Evolutionary conservation across 2,329 filamentous ascomycete species (phyloP).

Genomic region (Capronia americana): DNA sequence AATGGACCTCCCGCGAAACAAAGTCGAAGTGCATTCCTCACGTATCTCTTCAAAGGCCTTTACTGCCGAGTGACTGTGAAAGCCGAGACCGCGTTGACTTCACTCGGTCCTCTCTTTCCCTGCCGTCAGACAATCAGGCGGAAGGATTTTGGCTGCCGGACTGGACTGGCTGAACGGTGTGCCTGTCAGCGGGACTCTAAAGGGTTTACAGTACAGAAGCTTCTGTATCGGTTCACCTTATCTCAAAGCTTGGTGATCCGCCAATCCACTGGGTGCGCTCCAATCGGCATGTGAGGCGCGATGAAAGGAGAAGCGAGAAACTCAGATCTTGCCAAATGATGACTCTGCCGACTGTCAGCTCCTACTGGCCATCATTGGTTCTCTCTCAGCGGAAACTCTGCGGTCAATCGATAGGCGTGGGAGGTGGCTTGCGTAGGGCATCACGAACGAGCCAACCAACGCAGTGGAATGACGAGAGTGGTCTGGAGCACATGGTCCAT

Average conservation of each 20-base stretch:
- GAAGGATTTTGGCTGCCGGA: neutral
- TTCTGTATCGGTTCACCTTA: slow-evolving; percentile 12
- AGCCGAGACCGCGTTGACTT: no score
- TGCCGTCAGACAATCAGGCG: no score
- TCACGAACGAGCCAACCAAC: neutral
- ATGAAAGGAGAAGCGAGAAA: neutral
- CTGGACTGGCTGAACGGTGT: neutral
- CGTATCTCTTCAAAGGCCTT: neutral
- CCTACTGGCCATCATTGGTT: neutral
- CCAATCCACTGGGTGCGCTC: slow-evolving; percentile 1
- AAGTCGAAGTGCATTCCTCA: neutral
- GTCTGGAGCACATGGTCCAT: neutral
- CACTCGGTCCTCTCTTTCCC: no score
- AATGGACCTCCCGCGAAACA: neutral
- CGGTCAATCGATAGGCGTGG: neutral
- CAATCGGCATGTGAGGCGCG: slow-evolving; percentile 2
- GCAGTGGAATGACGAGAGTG: slow-evolving; percentile 5
- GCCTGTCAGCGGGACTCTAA: neutral
- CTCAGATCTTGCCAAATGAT: slow-evolving; percentile 1
- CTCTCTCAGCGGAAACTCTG: neutral
- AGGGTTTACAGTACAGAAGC: neutral
- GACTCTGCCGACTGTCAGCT: neutral
- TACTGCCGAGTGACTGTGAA: no score
- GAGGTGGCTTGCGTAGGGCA: slow-evolving; percentile 2
- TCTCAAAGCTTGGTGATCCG: slow-evolving; percentile 12